Base-by-base conservation (phyloP, 2,329 filamentous ascomycete genomes). In the Phaeosphaeria sp. region DNA sequence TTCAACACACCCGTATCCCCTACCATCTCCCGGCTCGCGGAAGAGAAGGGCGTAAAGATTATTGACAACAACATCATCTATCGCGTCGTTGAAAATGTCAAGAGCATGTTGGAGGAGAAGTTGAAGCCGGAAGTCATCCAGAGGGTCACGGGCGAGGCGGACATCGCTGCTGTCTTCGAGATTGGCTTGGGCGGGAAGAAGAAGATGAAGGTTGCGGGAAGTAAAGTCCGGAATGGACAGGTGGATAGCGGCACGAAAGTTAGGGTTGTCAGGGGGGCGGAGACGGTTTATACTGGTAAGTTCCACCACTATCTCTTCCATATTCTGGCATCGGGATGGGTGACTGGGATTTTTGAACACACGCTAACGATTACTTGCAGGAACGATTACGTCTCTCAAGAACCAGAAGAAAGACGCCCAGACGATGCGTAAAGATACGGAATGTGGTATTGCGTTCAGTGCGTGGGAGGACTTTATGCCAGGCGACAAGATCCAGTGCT, bases 381-480 rank as follows among this genome's bases (percentile, higher is more conserved):
- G 93, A 64, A 84, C 84, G 51, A 86, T 98, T 44, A 84, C 87
- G 18, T 91, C 91, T 1, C 86, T 99, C 57, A 97, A 95, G 80
- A 91, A 96, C 71, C 87, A 91, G 76, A 97, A 98, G 84, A 96
- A 96, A 76, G 92, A 97, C 64, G 91, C 95, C 27, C 82, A 83
- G 46, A 92, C 97, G 72, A 95, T 96, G 88, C 88, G 88, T 69
- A 98, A 96, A 79, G 93, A 93, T 57, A 87, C 85, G n/a, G 95
- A 99, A 78, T 99, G 95, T 70, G 95, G 95, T 65, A 89, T 99
- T 65, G 88, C 87, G 51, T 94, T 99, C 70, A 87, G 90, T 2
- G 85, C 83, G 30, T 99, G 92, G 87, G 83, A 90, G 48, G 90
- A 87, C 21, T 90, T 98, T 74, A 77, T 89, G 71, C 82, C 87